phyloP scores from a whole-genome alignment of 495 filamentous ascomycete genomes.

The Entonaema liquescens region DNA sequence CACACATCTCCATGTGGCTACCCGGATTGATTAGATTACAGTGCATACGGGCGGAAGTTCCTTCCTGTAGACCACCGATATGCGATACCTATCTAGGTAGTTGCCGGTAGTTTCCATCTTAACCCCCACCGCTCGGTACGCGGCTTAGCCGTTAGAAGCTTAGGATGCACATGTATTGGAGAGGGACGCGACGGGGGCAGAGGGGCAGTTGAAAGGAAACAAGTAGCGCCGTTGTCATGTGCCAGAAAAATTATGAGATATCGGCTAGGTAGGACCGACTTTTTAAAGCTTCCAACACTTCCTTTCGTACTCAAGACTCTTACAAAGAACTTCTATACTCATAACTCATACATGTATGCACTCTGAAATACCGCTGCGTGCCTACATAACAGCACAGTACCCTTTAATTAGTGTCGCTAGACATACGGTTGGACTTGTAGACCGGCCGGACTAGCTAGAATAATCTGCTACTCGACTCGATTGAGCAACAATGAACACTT shows the following conservation, averaged over 20 bases:
- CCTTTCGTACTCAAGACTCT: background rate
- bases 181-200: background rate
- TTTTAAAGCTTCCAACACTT: slow-evolving; percentile 2
- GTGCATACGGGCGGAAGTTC: background rate
- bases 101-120: slow-evolving; percentile 29
- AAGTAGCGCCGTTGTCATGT: slow-evolving; percentile 33
- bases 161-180: background rate
- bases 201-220: slow-evolving; percentile 2
- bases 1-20: slow-evolving; percentile 23
- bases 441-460: background rate
- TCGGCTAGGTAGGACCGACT: background rate
- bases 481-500: slow-evolving; percentile 58
- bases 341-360: background rate
- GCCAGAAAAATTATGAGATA: slow-evolving; percentile 20
- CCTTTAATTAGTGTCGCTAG: background rate
- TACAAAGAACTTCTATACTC: background rate
- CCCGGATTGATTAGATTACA: slow-evolving; percentile 27
- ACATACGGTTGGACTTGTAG: background rate
- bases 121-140: slow-evolving; percentile 29
- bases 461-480: background rate
- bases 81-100: slow-evolving; percentile 10
- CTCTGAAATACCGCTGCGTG: background rate
- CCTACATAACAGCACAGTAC: too few species aligned
- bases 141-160: slow-evolving; percentile 28
- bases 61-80: background rate